Evolutionary conservation across 305 asterid species (phyloP), one percentile per base, ranked within the genome.

Genomic region (Fraxinus angustifolia): DNA sequence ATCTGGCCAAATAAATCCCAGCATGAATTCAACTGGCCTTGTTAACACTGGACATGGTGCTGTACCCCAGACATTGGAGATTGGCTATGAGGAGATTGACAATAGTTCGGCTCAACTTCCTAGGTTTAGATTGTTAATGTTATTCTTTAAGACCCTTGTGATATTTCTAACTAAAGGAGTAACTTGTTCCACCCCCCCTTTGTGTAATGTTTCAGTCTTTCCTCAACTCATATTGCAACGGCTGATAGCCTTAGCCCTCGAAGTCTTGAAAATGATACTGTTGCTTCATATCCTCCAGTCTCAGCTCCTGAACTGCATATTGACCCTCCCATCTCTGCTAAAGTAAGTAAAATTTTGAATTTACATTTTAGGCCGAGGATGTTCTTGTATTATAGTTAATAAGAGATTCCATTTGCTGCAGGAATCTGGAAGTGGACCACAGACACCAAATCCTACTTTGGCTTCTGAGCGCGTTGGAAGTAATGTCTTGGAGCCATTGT

Each of bases 401-500:
- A 21, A 60, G 38, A 33, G 3, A 70, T 68, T 62, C 73, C 23
- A 3, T 73, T 75, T 56, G 8, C 82, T 80, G 75, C 90, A 93
- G 98, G 98, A 94, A 75, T 71, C 93, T 33, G 96, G 86, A 80
- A 80, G 81, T 85, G 76, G 86, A 75, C 78, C 81, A 17, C 95
- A 88, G 87, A 89, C 93, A 73, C 71, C 85, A 74, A 92, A 84
- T 88, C 85, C 91, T 65, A 76, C 91, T 76, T 28, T 90, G 77
- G 88, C 91, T 74, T 87, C 96, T 45, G 99, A 94, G 75, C 92
- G 91, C 16, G 79, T 84, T 71, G 97, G 89, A 77, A 90, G 83
- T 84, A 87, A 73, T 82, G 85, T 84, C 33, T 79, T 90, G 19
- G 98, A 97, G 85, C 93, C 93, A n/a, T 85, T 89, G 85, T 84